phyloP scores from a whole-genome alignment of 495 filamentous ascomycete species.

The Achaetomiella virescens region DNA sequence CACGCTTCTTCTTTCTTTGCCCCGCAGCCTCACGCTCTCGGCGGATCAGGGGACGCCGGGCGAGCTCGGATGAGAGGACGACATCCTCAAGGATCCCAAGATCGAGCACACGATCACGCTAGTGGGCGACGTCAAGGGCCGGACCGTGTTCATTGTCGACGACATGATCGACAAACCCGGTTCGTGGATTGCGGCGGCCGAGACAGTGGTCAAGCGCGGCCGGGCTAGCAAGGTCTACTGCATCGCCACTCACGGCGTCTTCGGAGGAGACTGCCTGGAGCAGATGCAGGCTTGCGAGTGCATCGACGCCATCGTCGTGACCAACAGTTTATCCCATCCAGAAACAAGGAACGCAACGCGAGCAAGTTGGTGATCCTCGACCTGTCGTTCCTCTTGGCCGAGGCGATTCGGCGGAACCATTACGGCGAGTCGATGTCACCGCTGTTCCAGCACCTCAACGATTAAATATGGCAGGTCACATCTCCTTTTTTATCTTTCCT shows the following conservation, averaged over 20 bases:
- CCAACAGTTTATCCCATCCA: slow-evolving; percentile 89
- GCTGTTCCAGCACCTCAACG: slow-evolving; percentile 65
- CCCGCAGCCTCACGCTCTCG: slow-evolving; percentile 58
- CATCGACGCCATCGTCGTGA: slow-evolving; percentile 91
- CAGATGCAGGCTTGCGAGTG: slow-evolving; percentile 87
- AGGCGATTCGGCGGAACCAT: slow-evolving; percentile 93
- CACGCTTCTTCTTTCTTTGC: slow-evolving; percentile 51
- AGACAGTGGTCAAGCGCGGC: slow-evolving; percentile 91
- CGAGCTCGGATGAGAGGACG: slow-evolving; percentile 87
- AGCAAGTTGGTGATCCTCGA: slow-evolving; percentile 88
- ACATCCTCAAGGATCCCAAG: slow-evolving; percentile 62
- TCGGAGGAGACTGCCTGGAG: slow-evolving; percentile 80
- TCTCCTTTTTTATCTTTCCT: slow-evolving; percentile 5
- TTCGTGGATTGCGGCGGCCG: slow-evolving; percentile 97
- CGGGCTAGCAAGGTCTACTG: slow-evolving; percentile 91
- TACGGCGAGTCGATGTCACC: slow-evolving; percentile 85
- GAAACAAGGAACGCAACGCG: slow-evolving; percentile 59
- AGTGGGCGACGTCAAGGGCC: slow-evolving; percentile 83
- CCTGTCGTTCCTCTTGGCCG: slow-evolving; percentile 76
- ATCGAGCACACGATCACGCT: slow-evolving; percentile 92
- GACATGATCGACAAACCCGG: slow-evolving; percentile 98
- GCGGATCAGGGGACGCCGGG: slow-evolving; percentile 76
- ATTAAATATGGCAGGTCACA: slow-evolving; percentile 36
- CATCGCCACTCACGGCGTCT: slow-evolving; percentile 94
- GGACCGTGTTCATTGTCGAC: slow-evolving; percentile 88